These are phyloP conservation scores for Croton setiger DNA, from an alignment of 441 rosid genomes.

Conservation along the genomic window DNA sequence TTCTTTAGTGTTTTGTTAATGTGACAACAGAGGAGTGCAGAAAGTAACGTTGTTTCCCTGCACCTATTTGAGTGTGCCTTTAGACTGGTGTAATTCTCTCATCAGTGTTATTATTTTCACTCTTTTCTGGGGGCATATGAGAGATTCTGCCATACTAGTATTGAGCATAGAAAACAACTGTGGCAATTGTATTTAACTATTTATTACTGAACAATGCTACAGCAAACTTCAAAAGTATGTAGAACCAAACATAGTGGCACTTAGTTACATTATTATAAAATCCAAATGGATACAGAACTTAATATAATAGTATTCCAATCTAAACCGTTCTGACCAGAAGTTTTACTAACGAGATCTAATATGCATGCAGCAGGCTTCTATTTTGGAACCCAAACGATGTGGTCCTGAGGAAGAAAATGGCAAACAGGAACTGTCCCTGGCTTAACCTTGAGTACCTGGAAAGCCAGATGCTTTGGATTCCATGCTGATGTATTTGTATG, in stretches of 20 bases:
- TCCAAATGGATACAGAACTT: not conserved
- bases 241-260: not conserved
- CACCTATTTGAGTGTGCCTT: not conserved
- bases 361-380: conserved; percentile 31
- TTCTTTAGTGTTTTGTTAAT: not conserved
- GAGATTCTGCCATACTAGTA: not conserved
- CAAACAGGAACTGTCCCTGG: conserved; percentile 80
- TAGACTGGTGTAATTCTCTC: not conserved
- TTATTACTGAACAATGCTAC: not conserved
- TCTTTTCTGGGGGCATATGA: not conserved
- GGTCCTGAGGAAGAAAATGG: conserved; percentile 85
- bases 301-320: not conserved
- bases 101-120: not conserved
- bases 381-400: conserved; percentile 63
- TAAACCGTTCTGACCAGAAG: not conserved
- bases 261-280: conserved; percentile 12
- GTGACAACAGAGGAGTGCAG: not conserved
- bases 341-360: conserved; percentile 1
- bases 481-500: conserved; percentile 82
- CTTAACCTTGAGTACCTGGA: conserved; percentile 72
- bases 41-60: not conserved
- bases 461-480: conserved; percentile 93
- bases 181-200: not conserved
- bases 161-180: not conserved
- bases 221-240: conserved; percentile 6